phyloP scores from a whole-genome alignment of 179 eudicot species.

The Corrigiola litoralis region DNA sequence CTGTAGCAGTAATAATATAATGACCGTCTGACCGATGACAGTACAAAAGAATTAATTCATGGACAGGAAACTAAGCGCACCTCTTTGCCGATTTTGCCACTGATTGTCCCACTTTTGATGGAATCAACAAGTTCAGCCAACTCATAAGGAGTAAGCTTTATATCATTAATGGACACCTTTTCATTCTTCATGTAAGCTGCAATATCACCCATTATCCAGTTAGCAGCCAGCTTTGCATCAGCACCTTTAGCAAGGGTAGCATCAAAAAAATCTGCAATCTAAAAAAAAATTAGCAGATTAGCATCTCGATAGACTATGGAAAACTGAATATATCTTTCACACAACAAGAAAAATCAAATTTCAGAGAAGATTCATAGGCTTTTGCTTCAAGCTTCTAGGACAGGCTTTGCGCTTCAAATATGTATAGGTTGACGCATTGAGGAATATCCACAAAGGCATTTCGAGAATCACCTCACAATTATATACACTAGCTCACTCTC shows the following conservation, averaged over 20 bases:
- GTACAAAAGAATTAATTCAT: not conserved
- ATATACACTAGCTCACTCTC: too few relatives aligned
- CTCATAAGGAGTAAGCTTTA: constrained; percentile 73
- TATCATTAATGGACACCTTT: constrained; percentile 57
- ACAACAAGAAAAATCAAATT: not conserved
- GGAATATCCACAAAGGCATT: too few relatives aligned
- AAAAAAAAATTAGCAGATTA: constrained; percentile 21
- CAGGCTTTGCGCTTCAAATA: too few relatives aligned
- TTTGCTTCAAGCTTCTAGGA: not conserved
- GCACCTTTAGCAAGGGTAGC: constrained; percentile 68
- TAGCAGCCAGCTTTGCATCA: constrained; percentile 84
- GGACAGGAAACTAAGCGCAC: constrained; percentile 30
- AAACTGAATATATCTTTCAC: not conserved
- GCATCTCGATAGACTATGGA: not conserved
- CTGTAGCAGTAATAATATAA: not conserved
- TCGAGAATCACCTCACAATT: too few relatives aligned
- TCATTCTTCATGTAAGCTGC: constrained; percentile 91
- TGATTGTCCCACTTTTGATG: constrained; percentile 74
- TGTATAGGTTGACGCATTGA: too few relatives aligned
- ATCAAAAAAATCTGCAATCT: constrained; percentile 90
- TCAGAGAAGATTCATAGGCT: not conserved
- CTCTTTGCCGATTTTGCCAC: constrained; percentile 97
- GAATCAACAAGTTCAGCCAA: constrained; percentile 79
- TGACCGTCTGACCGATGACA: not conserved
- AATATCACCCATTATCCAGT: constrained; percentile 98